Evolutionary conservation across 208 protist species (phyloP), one percentile per base, ranked within the genome.

Genomic region (Strigomonas culicis): DNA sequence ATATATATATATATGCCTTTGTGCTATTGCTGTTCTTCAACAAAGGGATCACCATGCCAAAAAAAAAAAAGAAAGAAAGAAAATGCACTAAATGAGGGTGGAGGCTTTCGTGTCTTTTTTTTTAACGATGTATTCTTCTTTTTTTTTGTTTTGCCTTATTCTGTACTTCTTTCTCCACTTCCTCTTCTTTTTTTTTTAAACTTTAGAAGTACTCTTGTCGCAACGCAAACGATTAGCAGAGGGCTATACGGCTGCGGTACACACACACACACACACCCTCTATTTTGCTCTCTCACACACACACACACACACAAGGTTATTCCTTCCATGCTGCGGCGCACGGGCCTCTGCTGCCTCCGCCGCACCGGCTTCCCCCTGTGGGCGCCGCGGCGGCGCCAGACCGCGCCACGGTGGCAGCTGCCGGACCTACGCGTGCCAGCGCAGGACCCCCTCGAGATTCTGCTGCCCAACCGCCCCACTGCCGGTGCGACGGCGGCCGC

Each of bases 121-220:
- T 49, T 58, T 58, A 53, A 44, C 11, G 7, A 13, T 11, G 11
- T 19, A 13, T 56, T 49, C 7, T 52, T 60, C 25, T 49, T 28
- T 25, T 19, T 60, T n/a, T 31, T 46, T 6, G 3, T 36, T 41
- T 63, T 22, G 4, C 51, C n/a, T 52, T 41, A 32, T 22, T 63
- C 41, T 63, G 47, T 63, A 11, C n/a, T 25, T 25, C 15, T 30
- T 13, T 19, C 3, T 4, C 8, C 27, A 11, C 31, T 4, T 11
- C 6, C 52, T 47, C 30, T 47, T 64, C 17, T 64, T 64, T 50
- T 64, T 64, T 51, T 46, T 64, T 53, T 52, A 44, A 21, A n/a
- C 53, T 52, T 62, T 49, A 31, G 21, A n/a, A 25, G 39, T 28
- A 13, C 27, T 50, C 15, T 51, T 51, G 25, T 63, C 25, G 8